Conservation (phyloP, 2,329 filamentous ascomycete genomes). For the Blastomyces gilchristii region DNA sequence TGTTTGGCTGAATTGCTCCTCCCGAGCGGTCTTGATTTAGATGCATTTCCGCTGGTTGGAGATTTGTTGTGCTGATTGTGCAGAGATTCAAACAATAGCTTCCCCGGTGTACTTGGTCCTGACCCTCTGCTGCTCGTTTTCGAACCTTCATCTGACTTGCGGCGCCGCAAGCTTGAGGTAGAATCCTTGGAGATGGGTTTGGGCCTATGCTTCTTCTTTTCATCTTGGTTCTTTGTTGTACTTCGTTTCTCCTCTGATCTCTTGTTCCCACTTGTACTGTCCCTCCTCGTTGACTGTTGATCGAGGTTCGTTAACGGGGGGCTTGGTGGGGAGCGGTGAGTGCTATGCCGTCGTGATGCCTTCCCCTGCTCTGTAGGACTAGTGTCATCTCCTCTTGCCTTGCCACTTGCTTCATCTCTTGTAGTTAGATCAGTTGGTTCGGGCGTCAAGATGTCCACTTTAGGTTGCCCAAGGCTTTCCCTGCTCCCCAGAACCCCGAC, state of each 20-base stretch:
- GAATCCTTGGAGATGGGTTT: conserved; percentile 30
- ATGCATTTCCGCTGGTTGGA: conserved; percentile 25
- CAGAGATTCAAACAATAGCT: conserved; percentile 28
- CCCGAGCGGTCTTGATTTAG: conserved; percentile 27
- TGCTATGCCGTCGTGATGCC: conserved; percentile 17
- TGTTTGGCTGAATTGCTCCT: conserved; percentile 25
- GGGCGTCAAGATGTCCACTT: conserved; percentile 49
- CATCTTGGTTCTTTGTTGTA: conserved; percentile 10
- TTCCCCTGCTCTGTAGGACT: conserved; percentile 21
- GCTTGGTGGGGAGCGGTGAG: conserved; percentile 36
- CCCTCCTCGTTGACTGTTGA: conserved; percentile 30
- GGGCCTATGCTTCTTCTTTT: conserved; percentile 27
- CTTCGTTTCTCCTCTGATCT: conserved; percentile 23
- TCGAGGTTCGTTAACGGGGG: conserved; percentile 39
- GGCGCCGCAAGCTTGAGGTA: conserved; percentile 31
- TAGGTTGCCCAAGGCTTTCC: conserved; percentile 38
- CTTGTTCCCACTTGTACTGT: conserved; percentile 24
- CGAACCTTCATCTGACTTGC: conserved; percentile 29
- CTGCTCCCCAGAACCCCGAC: conserved; percentile 59
- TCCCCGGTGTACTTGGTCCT: conserved; percentile 31
- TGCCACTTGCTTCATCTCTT: conserved; percentile 32
- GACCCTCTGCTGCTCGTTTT: conserved; percentile 27
- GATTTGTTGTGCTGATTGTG: conserved; percentile 29
- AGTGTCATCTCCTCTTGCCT: conserved; percentile 16
- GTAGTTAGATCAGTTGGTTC: conserved; percentile 60